Conservation (phyloP, 768 basidiomycete species). For the Nevesoporus exiguus region DNA sequence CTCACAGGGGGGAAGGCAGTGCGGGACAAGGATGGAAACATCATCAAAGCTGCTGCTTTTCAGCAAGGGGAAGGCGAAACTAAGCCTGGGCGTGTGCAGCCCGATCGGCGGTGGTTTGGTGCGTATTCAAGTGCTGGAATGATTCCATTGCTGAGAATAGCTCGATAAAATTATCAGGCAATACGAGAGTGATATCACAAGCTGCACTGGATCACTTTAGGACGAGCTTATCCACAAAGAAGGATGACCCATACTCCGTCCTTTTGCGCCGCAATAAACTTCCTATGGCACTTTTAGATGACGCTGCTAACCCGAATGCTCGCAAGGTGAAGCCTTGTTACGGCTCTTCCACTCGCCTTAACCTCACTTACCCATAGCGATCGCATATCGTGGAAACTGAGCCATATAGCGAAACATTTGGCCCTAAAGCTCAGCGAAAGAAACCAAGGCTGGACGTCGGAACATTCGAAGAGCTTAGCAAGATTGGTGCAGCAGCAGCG, state of each 20-base stretch:
- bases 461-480: slow-evolving; percentile 86
- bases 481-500: slow-evolving; percentile 54
- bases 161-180: slow-evolving; percentile 50
- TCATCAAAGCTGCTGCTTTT: slow-evolving; percentile 90
- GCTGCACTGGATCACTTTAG: slow-evolving; percentile 95
- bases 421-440: slow-evolving; percentile 93
- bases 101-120: slow-evolving; percentile 98
- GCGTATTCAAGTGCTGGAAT: slow-evolving; percentile 28
- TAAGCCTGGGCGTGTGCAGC: slow-evolving; percentile 86
- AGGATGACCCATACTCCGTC: slow-evolving; percentile 95
- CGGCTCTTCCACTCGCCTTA: not conserved
- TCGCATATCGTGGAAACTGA: slow-evolving; percentile 96
- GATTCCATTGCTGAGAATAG: slow-evolving; percentile 7
- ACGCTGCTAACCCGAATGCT: slow-evolving; percentile 73
- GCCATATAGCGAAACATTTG: slow-evolving; percentile 92
- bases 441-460: slow-evolving; percentile 83
- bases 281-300: slow-evolving; percentile 93
- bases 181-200: slow-evolving; percentile 98
- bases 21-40: slow-evolving; percentile 87
- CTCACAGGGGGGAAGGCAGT: slow-evolving; percentile 89
- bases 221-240: slow-evolving; percentile 77
- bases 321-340: slow-evolving; percentile 57
- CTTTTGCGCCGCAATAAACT: slow-evolving; percentile 91
- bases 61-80: slow-evolving; percentile 94
- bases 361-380: slow-evolving; percentile 44